Base-by-base conservation (phyloP, 1,284 basidiomycete species). In the Paramarasmius palmivorus region DNA sequence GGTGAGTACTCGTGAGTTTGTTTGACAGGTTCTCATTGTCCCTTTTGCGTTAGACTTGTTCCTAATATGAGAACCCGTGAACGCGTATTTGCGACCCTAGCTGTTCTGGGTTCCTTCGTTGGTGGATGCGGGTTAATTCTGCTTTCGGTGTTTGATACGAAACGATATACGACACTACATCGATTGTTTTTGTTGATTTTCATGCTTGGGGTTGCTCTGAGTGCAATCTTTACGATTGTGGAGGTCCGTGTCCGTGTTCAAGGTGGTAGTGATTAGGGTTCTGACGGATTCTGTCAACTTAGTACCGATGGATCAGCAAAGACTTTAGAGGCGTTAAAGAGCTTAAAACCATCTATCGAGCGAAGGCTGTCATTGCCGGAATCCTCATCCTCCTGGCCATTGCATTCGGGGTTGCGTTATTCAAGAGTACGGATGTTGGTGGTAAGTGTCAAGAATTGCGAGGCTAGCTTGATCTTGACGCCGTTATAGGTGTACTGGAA, bases 221-320 rank as follows among this genome's bases (percentile, higher is more conserved):
- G 82, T 54, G 85, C 86, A 8, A 78, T 90, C 36, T 90, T 90
- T 68, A 86, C 86, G 4, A 72, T 88, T 15, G 54, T 79, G n/a
- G 88, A 91, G 76, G 84, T 84, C 62, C 23, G 69, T 61, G 4
- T 19, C 34, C 37, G 50, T 17, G 9, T 25, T 34, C 8, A 22
- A 6, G 54, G 23, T 47, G 3, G 26, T 35, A 32, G 38, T 17
- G 35, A 19, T 10, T 35, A 20, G 12, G 19, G 8, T 36, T 38
- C 49, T 29, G 36, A 32, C 38, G 7, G 48, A 26, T n/a, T n/a
- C n/a, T n/a, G n/a, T n/a, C n/a, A n/a, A n/a, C n/a, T n/a, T 36
- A 86, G 84, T 89, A 81, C 56, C 74, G 78, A 4, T 88, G 84
- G 83, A 73, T 90, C 46, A 77, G 79, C 57, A 75, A 79, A 50